A percentile compares a stretch with the other conserved stretches of the same genome.
These are phyloP conservation scores for Aspergillus quadricinctus DNA, from an alignment of 2,329 filamentous ascomycete species.

Conservation along the genomic window DNA sequence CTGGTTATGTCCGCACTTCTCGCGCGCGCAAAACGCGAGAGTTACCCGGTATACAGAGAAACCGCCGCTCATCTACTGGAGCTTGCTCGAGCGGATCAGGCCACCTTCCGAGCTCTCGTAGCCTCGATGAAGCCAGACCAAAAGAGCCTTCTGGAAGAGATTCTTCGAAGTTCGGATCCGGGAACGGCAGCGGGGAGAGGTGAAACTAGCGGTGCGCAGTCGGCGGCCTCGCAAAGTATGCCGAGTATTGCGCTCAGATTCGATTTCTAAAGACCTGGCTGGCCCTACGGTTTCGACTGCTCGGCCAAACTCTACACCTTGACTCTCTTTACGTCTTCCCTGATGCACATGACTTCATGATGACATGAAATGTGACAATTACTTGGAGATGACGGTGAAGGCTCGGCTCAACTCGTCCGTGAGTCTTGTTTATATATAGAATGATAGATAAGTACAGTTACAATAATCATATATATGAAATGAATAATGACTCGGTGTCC, in stretches of 20 bases:
- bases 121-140: constrained; percentile 65
- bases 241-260: constrained; percentile 93
- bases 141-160: constrained; percentile 72
- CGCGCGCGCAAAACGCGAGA: constrained; percentile 63
- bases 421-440: constrained; percentile 1
- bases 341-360: background rate
- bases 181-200: constrained; percentile 31
- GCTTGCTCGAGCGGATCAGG: constrained; percentile 70
- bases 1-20: constrained; percentile 75
- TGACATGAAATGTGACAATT: background rate
- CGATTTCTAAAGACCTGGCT: constrained; percentile 61
- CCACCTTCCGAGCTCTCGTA: constrained; percentile 70
- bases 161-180: constrained; percentile 62
- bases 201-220: constrained; percentile 40
- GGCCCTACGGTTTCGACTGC: too few relatives aligned
- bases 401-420: background rate
- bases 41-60: constrained; percentile 59
- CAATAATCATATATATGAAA: background rate
- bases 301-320: background rate
- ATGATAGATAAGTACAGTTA: background rate
- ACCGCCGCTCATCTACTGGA: constrained; percentile 75
- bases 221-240: constrained; percentile 48
- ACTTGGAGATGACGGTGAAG: background rate
- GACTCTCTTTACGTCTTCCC: background rate
- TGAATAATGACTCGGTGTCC: constrained; percentile 1